Evolutionary conservation across 352 stramenopile species (phyloP), one percentile per base, ranked within the genome.

Genomic region (Globisporangium sylvaticum): DNA sequence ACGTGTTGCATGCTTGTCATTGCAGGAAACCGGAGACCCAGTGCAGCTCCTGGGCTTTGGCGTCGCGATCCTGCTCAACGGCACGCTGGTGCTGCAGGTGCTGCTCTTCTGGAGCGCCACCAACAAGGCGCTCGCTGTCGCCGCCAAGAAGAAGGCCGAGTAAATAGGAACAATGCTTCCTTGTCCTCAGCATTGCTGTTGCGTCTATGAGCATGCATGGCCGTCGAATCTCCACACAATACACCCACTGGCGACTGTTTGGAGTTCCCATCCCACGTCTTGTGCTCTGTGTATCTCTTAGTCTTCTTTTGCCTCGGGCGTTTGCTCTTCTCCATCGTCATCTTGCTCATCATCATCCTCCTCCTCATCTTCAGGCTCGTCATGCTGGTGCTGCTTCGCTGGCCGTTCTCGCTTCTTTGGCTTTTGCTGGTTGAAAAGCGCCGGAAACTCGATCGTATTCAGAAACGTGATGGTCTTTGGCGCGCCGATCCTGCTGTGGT

Each of bases 401-500:
- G 70, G 78, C 42, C 77, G 78, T 25, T 83, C 73, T 20, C 76
- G 71, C 64, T 90, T 91, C 60, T 81, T 85, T 0, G 83, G 77
- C 64, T 82, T 80, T 5, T 70, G 62, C 62, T 90, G 84, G 31
- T 84, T 79, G 58, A 95, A 93, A 31, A 95, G 79, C 7, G 73
- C 37, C 6, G 87, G 87, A 48, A 84, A 92, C n/a, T 79, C 74
- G 24, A 71, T 44, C 20, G 84, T 75, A 46, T 95, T 93, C 14
- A 95, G 61, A 53, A 95, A 95, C 59, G 84, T 95, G 67, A 95
- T 92, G 22, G 81, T 90, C 69, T 92, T 92, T 9, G 81, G 82
- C 25, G 69, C 65, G 20, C 78, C 81, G 1, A 92, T 64, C 15
- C 76, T 77, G 56, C 87, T 95, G 66, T 89, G 75, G 56, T 87